Base-by-base conservation (phyloP, 148 eudicot genomes). In the Dianthus caryophyllus region DNA sequence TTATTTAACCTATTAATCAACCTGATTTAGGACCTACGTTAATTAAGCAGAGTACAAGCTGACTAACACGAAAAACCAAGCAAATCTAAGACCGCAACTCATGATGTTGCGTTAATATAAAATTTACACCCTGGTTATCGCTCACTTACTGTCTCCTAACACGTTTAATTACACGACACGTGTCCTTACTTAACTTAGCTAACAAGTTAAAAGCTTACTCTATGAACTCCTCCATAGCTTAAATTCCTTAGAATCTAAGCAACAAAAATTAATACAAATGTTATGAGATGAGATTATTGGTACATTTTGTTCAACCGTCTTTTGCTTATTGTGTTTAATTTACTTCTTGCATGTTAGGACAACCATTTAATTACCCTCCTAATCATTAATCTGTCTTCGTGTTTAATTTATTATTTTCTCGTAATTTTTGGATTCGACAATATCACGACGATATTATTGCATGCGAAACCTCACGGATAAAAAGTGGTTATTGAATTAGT, bases 31-130 rank as follows among this genome's bases (percentile, higher is more conserved):
- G n/a, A n/a, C n/a, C n/a, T n/a, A n/a, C n/a, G n/a, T n/a, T n/a
- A n/a, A n/a, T n/a, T n/a, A n/a, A n/a, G n/a, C n/a, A n/a, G n/a
- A n/a, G n/a, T n/a, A n/a, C n/a, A n/a, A n/a, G n/a, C n/a, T n/a
- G n/a, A n/a, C n/a, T n/a, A n/a, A 36, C 76, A 73, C 71, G 71
- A 73, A 73, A 73, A 48, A 21, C 71, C 41, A 48, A 66, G 55
- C 52, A 17, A 4, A n/a, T n/a, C n/a, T n/a, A n/a, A 5, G 18
- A 18, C 21, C 6, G 21, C 6, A 1, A 6, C 21, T 18, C 20
- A 16, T n/a, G n/a, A 2, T 47, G 17, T 5, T 17, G 5, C n/a
- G 5, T 9, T n/a, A n/a, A n/a, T n/a, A n/a, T n/a, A n/a, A n/a
- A n/a, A n/a, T n/a, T 18, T 39, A 17, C 27, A 2, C 29, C 26